Evolutionary conservation across 2,329 filamentous ascomycete species (phyloP).

Genomic region (Mycosphaerelloides madeirae): DNA sequence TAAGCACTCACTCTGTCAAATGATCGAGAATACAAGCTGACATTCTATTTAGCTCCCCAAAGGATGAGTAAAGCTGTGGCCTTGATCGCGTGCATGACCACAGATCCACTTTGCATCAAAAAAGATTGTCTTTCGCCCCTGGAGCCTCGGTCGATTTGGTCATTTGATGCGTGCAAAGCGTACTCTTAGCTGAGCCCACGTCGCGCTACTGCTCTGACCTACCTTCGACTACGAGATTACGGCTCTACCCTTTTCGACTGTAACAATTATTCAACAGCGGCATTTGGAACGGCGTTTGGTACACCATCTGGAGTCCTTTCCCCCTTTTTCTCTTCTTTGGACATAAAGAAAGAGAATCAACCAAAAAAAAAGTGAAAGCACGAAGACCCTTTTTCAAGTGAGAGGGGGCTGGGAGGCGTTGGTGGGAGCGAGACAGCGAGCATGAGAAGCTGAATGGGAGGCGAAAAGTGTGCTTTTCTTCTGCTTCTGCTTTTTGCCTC

Average conservation of each 20-base stretch:
- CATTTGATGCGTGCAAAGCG: slow-evolving; percentile 12
- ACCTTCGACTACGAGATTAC: neutral
- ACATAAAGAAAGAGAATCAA: slow-evolving; percentile 19
- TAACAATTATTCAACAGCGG: slow-evolving; percentile 19
- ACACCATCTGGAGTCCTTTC: slow-evolving; percentile 1
- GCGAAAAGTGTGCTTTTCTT: slow-evolving; percentile 1
- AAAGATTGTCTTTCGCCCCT: neutral
- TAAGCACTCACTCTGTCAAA: slow-evolving; percentile 31
- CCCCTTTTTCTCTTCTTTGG: slow-evolving; percentile 11
- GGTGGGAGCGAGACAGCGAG: neutral
- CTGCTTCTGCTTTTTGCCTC: neutral
- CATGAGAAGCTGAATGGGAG: neutral
- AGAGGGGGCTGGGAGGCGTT: slow-evolving; percentile 6
- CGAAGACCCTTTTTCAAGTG: neutral
- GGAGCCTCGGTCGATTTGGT: neutral
- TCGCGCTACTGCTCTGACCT: slow-evolving; percentile 1
- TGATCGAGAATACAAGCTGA: slow-evolving; percentile 1
- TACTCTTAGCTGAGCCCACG: slow-evolving; percentile 36
- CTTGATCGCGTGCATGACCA: slow-evolving; percentile 8
- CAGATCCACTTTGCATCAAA: slow-evolving; percentile 2
- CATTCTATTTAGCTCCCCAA: slow-evolving; percentile 25
- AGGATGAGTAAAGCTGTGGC: slow-evolving; percentile 17
- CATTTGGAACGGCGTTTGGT: slow-evolving; percentile 16
- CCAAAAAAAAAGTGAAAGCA: slow-evolving; percentile 3
- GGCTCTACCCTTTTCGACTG: slow-evolving; percentile 11